These are phyloP conservation scores for Syzygium aromaticum DNA, from an alignment of 345 rosid genomes.

Conservation along the genomic window DNA sequence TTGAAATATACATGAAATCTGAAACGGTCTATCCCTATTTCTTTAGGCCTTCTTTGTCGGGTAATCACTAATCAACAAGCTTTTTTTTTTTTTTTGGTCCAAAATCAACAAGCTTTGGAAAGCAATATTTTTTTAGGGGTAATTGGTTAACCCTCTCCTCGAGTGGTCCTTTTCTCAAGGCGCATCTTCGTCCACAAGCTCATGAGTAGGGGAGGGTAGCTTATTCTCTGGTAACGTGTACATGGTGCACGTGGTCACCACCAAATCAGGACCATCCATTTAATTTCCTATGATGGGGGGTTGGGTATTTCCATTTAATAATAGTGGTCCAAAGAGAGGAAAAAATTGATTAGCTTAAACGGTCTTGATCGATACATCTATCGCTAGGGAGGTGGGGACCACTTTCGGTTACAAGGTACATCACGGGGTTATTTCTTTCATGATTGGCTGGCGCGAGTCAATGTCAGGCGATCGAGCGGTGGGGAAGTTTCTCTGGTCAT, in stretches of 20 bases:
- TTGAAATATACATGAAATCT: too few species aligned
- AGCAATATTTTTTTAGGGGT: background rate
- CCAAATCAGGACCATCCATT: conserved; percentile 18
- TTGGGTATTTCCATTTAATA: background rate
- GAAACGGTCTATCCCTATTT: too few species aligned
- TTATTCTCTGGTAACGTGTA: background rate
- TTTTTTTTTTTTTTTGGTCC: too few species aligned
- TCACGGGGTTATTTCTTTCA: background rate
- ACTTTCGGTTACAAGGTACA: background rate
- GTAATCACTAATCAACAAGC: background rate
- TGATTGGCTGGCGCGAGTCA: conserved; percentile 13
- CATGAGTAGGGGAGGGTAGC: background rate
- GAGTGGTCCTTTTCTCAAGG: conserved; percentile 11
- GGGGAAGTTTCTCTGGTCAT: background rate
- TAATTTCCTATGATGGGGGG: background rate
- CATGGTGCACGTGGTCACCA: conserved; percentile 13
- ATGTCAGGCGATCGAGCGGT: conserved; percentile 12
- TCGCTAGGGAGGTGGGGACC: background rate
- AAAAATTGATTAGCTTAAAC: conserved; percentile 14
- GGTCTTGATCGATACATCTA: conserved; percentile 8
- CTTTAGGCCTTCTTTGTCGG: background rate
- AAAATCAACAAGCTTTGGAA: background rate
- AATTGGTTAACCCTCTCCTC: background rate
- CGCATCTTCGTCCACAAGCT: conserved; percentile 17
- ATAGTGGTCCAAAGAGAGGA: conserved; percentile 17